phyloP scores from a whole-genome alignment of 2,329 filamentous ascomycete genomes.

The Gnomoniopsis smithogilvyi region DNA sequence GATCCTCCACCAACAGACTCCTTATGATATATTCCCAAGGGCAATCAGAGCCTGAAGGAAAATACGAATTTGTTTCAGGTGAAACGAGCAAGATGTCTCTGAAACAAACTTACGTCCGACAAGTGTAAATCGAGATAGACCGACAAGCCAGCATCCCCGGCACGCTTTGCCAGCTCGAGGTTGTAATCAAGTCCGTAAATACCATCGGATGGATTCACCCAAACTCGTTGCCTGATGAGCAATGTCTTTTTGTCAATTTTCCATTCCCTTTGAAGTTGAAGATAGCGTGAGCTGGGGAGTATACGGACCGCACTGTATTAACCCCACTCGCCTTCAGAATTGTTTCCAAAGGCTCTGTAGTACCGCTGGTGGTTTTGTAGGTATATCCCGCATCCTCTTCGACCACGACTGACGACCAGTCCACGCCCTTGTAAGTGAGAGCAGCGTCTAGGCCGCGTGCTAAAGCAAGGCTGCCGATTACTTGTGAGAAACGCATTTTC shows the following conservation, averaged over 20 bases:
- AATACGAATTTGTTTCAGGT: too few species aligned
- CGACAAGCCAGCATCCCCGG: conserved; percentile 57
- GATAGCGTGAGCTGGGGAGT: conserved; percentile 20
- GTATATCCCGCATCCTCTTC: conserved; percentile 59
- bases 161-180: conserved; percentile 60
- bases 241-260: too few species aligned
- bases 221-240: conserved; percentile 62
- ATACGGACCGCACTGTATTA: conserved; percentile 71
- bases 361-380: conserved; percentile 57
- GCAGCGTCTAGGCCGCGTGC: conserved; percentile 1
- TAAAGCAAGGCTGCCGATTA: not conserved
- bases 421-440: conserved; percentile 11
- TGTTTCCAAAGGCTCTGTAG: conserved; percentile 53
- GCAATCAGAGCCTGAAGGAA: too few species aligned
- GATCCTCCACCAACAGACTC: too few species aligned
- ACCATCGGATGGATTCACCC: conserved; percentile 65
- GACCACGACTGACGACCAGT: conserved; percentile 55
- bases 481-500: not conserved
- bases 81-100: too few species aligned
- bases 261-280: not conserved
- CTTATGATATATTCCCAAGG: too few species aligned
- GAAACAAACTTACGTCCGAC: conserved; percentile 46
- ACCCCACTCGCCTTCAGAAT: conserved; percentile 61
- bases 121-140: conserved; percentile 64
- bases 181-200: conserved; percentile 70